Base-by-base conservation (phyloP, 106 monocot genomes). In the Platanthera zijinensis region DNA sequence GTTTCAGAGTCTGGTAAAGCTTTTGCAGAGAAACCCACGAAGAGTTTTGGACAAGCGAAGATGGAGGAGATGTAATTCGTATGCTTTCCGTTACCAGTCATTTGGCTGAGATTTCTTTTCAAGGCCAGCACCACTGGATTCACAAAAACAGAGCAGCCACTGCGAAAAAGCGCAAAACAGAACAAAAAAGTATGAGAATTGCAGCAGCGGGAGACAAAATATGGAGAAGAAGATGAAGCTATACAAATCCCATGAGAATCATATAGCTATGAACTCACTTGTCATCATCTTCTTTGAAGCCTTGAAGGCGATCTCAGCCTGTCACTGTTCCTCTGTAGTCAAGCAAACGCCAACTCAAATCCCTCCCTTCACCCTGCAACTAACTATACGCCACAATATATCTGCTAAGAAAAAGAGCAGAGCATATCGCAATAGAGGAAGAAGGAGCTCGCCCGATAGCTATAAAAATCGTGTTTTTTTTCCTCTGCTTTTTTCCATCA, bases 1-100 rank as follows among this genome's bases (percentile, higher is more conserved):
- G 39, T 39, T 30, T 89, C 91, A 62, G 67, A 25, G n/a, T 85
- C 85, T 4, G 79, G 14, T 5, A 49, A 79, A 25, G 39, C 47
- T 18, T 80, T 80, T 8, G 79, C 50, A 0, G 64, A 51, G 74
- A 73, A 51, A 18, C 74, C 67, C n/a, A 52, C 66, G n/a, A 74
- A 80, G 39, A 75, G 39, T 28, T 66, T 80, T 11, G 80, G 80
- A 7, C 74, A 80, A 9, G 73, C 49, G 39, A 80, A 75, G 30
- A 54, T 21, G 32, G 53, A 32, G 45, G 25, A 57, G 45, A 32
- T 75, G 39, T 46, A 48, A 28, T 48, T 71, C 18, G 48, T 1
- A 13, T 13, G 45, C 48, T 75, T 75, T 5, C 15, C 57, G 3
- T 57, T 45, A 39, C 25, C 57, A 57, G 56, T 15, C 75, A 75